Evolutionary conservation across 768 basidiomycete species (phyloP).

Genomic region (Floccularia luteovirens): DNA sequence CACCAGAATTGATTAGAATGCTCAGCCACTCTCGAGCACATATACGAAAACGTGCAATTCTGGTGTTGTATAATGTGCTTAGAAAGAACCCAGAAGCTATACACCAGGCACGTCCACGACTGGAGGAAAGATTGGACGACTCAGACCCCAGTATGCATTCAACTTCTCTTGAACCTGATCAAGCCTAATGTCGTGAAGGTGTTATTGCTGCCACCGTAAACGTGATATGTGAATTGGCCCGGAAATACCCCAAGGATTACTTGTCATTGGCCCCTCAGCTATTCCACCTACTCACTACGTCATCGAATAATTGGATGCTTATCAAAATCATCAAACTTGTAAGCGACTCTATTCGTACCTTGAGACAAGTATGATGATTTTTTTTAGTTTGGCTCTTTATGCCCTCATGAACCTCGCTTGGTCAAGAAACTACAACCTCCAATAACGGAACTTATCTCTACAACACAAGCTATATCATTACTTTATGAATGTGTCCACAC

Average conservation of each 20-base stretch:
- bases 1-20: conserved; percentile 78
- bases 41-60: conserved; percentile 85
- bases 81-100: conserved; percentile 78
- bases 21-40: conserved; percentile 83
- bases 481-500: conserved; percentile 98
- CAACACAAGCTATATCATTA: conserved; percentile 90
- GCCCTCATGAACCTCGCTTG: conserved; percentile 87
- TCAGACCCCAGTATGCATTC: conserved; percentile 51
- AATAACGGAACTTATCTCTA: conserved; percentile 92
- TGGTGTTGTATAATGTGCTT: conserved; percentile 76
- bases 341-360: conserved; percentile 6
- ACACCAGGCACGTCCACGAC: conserved; percentile 52
- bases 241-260: conserved; percentile 72
- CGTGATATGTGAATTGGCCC: conserved; percentile 87
- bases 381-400: conserved; percentile 82
- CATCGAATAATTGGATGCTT: conserved; percentile 99
- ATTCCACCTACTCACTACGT: conserved; percentile 88
- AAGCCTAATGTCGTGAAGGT: conserved; percentile 31
- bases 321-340: conserved; percentile 98
- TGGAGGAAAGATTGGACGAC: conserved; percentile 80
- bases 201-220: conserved; percentile 95
- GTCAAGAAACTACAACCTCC: conserved; percentile 93
- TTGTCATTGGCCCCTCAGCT: conserved; percentile 85
- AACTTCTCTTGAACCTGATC: neutral
- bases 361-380: conserved; percentile 4